Evolutionary conservation across 139 green algal species (phyloP).

Genomic region (Tetraselmis striata): DNA sequence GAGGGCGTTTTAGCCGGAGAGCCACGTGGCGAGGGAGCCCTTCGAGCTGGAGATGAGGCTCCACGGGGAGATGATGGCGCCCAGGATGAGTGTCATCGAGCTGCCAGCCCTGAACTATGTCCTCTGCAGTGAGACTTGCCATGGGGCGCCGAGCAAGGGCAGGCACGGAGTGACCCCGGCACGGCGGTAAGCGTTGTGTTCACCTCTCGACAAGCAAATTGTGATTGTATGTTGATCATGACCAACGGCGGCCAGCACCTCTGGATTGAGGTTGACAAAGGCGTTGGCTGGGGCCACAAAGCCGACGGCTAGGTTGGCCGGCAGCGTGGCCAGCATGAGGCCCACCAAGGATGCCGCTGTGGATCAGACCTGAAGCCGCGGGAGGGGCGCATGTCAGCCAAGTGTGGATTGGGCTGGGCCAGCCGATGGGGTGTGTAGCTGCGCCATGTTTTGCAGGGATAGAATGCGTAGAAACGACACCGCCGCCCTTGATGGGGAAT

Average conservation of each 20-base stretch:
- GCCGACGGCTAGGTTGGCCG: constrained; percentile 82
- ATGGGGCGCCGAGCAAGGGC: not conserved
- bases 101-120: not conserved
- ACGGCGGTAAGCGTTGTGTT: not conserved
- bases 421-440: too few relatives aligned
- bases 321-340: constrained; percentile 67
- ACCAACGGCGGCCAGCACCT: constrained; percentile 3
- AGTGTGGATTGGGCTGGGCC: too few relatives aligned
- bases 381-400: too few relatives aligned
- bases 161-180: not conserved
- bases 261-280: constrained; percentile 46
- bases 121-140: not conserved
- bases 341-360: constrained; percentile 26
- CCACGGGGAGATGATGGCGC: constrained; percentile 36
- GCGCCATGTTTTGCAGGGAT: too few relatives aligned
- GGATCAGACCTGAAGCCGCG: too few relatives aligned
- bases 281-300: constrained; percentile 68
- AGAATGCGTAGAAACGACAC: too few relatives aligned
- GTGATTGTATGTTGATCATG: not conserved
- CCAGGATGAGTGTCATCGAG: constrained; percentile 40
- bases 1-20: constrained; percentile 62
- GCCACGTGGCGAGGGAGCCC: constrained; percentile 69
- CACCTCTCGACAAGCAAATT: too few relatives aligned
- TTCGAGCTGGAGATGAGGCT: constrained; percentile 17
- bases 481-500: too few relatives aligned